Conservation (phyloP, 371 early-diverging fungal species). For the Blakeslea trispora region DNA sequence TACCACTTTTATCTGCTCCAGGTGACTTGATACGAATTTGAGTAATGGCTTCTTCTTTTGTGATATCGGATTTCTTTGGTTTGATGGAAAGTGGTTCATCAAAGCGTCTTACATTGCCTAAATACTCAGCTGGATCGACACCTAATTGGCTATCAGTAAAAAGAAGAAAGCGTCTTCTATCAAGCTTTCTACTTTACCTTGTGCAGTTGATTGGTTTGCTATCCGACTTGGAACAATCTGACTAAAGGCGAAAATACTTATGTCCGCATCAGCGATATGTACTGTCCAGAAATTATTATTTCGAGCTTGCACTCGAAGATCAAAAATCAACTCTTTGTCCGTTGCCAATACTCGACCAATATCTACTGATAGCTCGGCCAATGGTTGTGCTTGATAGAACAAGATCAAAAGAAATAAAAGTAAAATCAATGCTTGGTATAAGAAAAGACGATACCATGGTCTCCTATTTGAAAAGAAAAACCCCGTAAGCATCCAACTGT, state of each 20-base stretch:
- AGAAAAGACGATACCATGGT: no score
- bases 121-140: slow-evolving; percentile 57
- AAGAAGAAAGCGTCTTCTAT: background rate
- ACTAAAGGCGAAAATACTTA: slow-evolving; percentile 67
- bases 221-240: slow-evolving; percentile 34
- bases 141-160: no score
- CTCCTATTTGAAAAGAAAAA: no score
- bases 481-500: no score
- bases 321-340: slow-evolving; percentile 69
- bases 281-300: slow-evolving; percentile 66
- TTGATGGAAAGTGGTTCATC: slow-evolving; percentile 59
- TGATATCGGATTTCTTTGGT: slow-evolving; percentile 29
- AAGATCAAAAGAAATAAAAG: no score
- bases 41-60: slow-evolving; percentile 39
- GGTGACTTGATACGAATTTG: slow-evolving; percentile 69
- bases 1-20: slow-evolving; percentile 57
- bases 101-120: slow-evolving; percentile 59
- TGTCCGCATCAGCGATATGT: slow-evolving; percentile 57
- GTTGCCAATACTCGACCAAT: slow-evolving; percentile 66
- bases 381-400: slow-evolving; percentile 38
- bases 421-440: no score
- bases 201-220: background rate
- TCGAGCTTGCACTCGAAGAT: slow-evolving; percentile 55
- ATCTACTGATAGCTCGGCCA: slow-evolving; percentile 49
- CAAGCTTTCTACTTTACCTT: background rate